Evolutionary conservation across 2,329 filamentous ascomycete genomes (phyloP), one percentile per base, ranked within the genome.

Genomic region (Coniochaeta prunicola): DNA sequence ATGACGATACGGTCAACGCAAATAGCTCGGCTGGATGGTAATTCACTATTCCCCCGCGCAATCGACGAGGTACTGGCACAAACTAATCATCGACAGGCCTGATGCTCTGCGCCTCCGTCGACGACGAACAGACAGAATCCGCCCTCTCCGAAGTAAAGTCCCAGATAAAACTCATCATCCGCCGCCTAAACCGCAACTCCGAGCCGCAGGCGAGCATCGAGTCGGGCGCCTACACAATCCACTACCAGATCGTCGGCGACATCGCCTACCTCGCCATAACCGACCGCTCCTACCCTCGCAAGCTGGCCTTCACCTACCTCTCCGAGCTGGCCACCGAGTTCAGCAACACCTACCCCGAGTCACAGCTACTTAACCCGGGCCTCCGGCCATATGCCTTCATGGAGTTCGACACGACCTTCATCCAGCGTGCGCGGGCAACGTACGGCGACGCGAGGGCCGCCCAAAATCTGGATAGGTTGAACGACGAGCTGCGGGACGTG

Each of bases 291-390:
- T 99, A 97, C 80, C 93, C 94, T 60, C 93, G 94, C 75, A 97
- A 99, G 77, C 89, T 99, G 55, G 93, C 96, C 70, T 96, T 99
- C 76, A 97, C 93, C 62, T 99, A 97, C 82, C 91, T 99, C 61
- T 86, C 91, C 67, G 94, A 99, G 78, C 84, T 99, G 58, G 84
- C 90, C 60, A 84, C 85, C 73, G 94, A 99, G 79, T 99, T 99
- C 80, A 87, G 87, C 63, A 92, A 86, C 64, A 92, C 88, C 59
- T 96, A 99, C 80, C 83, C 87, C 54, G 71, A 83, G 19, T 71
- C 80, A 59, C 89, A 94, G 75, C 87, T 96, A 66, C 85, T 89
- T 69, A 85, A 83, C 45, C 85, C 90, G 0, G 78, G 80, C 34
- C 84, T 96, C 64, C 90, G 93, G 26, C 93, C 94, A 6, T 99